Evolutionary conservation across 202 grass and related monocot genomes (phyloP), one percentile per base, ranked within the genome.

Genomic region (Zoysia matrella): DNA sequence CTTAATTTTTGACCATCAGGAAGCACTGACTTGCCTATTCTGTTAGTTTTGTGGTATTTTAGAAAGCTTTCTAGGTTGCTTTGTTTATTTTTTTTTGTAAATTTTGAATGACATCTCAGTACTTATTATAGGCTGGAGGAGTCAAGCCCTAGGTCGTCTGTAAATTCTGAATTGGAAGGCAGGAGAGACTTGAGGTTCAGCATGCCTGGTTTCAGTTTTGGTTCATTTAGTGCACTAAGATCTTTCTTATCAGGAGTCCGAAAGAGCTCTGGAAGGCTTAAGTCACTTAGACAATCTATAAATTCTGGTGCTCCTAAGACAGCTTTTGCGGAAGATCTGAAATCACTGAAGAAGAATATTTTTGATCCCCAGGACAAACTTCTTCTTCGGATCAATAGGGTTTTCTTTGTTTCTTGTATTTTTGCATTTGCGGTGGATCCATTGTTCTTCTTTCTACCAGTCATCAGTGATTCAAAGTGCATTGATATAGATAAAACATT

Each of bases 321-420:
- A 54, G 80, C 94, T 75, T 93, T 93, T 76, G 88, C 90, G 0
- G 95, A 98, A 88, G 95, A 98, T 80, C 92, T 98, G 63, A 98
- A 98, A 74, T 87, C 80, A 78, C 74, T 30, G 44, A 92, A 92
- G 73, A 95, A 79, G 74, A 92, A 60, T 79, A 95, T 98, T 85
- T 91, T 95, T 9, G 80, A 95, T 73, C 95, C 95, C 9, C 92
- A 91, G 71, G 80, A 90, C 56, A 93, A 86, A 8, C 30, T 88
- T 53, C 87, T 98, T 58, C 60, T 95, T 36, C 73, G 45, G 40
- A 83, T 98, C 65, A 98, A 98, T 69, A 89, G 80, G 47, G 52
- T 98, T 77, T 91, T 95, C 51, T 86, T 98, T 65, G 40, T 50
- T 42, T 93, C 91, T 43, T 93, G 92, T 58, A 80, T 98, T 63